phyloP scores from a whole-genome alignment of 257 asterid species.

The Nicotiana benthamiana region DNA sequence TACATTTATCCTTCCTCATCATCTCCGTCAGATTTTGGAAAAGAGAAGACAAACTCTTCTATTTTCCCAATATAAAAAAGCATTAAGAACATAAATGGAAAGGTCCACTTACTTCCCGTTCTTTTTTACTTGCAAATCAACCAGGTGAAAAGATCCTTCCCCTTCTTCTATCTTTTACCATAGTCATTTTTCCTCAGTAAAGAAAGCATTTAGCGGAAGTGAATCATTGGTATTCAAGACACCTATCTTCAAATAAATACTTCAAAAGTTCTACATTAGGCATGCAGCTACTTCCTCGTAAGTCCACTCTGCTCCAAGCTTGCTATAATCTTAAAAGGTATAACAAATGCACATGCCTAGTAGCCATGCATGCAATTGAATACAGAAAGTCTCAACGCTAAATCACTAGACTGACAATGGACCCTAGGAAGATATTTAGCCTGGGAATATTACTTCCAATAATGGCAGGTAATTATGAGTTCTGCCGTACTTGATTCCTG shows the following conservation, averaged over 20 bases:
- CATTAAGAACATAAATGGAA: neutral
- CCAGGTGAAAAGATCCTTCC: neutral
- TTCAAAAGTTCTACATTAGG: neutral
- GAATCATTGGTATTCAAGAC: neutral
- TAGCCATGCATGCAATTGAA: neutral
- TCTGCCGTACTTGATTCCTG: no score
- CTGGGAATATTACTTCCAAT: no score
- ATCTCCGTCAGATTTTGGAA: neutral
- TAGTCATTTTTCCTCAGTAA: neutral
- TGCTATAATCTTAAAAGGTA: neutral
- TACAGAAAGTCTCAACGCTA: no score
- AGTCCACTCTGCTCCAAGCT: no score
- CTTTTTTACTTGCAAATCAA: neutral
- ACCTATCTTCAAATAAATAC: neutral
- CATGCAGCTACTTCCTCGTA: neutral
- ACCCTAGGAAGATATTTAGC: no score
- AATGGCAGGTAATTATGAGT: no score
- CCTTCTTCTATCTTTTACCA: neutral
- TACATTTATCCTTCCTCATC: neutral
- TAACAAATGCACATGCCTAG: neutral
- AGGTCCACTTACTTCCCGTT: neutral
- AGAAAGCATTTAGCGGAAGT: neutral
- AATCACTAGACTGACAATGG: no score
- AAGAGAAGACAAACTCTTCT: neutral
- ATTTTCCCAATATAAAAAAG: neutral